Conservation (phyloP, 106 monocot genomes). For the Dioscorea dumetorum region DNA sequence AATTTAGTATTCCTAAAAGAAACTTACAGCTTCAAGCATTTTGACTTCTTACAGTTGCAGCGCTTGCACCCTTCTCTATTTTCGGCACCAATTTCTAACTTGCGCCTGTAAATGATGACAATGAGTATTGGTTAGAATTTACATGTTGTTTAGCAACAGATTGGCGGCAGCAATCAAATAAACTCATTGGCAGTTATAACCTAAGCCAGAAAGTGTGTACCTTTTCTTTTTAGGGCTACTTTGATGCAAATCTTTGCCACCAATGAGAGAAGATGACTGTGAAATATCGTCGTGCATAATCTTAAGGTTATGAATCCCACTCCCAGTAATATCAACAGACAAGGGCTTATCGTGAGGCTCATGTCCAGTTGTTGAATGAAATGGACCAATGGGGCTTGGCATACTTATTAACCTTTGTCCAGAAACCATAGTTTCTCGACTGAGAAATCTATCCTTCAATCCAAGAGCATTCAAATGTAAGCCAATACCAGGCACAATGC, state of each 20-base stretch:
- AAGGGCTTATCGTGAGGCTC: slow-evolving; percentile 14
- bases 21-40: slow-evolving; percentile 96
- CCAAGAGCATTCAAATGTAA: slow-evolving; percentile 91
- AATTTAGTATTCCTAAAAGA: too few relatives aligned
- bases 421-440: slow-evolving; percentile 31
- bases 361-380: slow-evolving; percentile 14
- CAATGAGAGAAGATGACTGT: slow-evolving; percentile 12
- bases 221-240: slow-evolving; percentile 73
- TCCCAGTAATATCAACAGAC: slow-evolving; percentile 14
- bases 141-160: background rate
- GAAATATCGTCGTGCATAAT: slow-evolving; percentile 24
- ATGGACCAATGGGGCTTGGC: slow-evolving; percentile 20
- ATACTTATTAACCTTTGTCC: slow-evolving; percentile 19
- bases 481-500: slow-evolving; percentile 68
- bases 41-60: slow-evolving; percentile 98
- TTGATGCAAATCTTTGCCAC: slow-evolving; percentile 30
- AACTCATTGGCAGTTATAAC: background rate
- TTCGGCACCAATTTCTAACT: slow-evolving; percentile 57
- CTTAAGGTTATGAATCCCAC: slow-evolving; percentile 27
- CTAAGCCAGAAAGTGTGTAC: slow-evolving; percentile 20
- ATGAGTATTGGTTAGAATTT: background rate
- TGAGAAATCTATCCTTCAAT: slow-evolving; percentile 34
- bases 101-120: slow-evolving; percentile 38
- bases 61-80: slow-evolving; percentile 64
- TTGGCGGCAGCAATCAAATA: background rate